A percentile compares a stretch with the other conserved stretches of the same genome.
These are phyloP conservation scores for Boeremia lycopersici DNA, from an alignment of 2,329 filamentous ascomycete species.

Conservation along the genomic window DNA sequence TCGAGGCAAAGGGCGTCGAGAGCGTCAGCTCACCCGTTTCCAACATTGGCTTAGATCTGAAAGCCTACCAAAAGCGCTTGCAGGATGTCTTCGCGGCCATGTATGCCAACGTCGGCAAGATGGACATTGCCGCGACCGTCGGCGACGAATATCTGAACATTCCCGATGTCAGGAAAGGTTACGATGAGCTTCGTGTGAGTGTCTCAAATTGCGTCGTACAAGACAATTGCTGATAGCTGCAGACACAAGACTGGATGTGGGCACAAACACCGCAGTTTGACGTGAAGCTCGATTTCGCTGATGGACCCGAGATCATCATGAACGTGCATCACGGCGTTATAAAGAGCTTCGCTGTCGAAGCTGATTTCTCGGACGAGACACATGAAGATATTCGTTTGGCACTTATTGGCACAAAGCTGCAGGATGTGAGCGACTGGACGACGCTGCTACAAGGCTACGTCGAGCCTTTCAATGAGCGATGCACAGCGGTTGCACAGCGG, in stretches of 20 bases:
- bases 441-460: constrained; percentile 26
- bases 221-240: constrained; percentile 39
- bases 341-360: constrained; percentile 52
- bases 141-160: constrained; percentile 59
- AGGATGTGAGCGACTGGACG: constrained; percentile 55
- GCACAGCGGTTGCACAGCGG: constrained; percentile 21
- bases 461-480: constrained; percentile 19
- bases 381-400: constrained; percentile 24
- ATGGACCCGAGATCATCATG: constrained; percentile 38
- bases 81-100: constrained; percentile 67
- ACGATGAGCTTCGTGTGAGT: constrained; percentile 66
- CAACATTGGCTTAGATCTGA: constrained; percentile 70
- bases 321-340: constrained; percentile 61
- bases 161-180: constrained; percentile 65
- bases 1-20: constrained; percentile 84
- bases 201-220: not conserved
- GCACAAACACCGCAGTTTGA: constrained; percentile 85
- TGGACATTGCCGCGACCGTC: constrained; percentile 53
- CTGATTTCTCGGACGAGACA: constrained; percentile 1
- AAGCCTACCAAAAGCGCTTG: constrained; percentile 53
- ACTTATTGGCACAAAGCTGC: constrained; percentile 51
- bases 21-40: constrained; percentile 85
- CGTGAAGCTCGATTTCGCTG: constrained; percentile 60
- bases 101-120: constrained; percentile 59
- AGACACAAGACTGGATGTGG: constrained; percentile 77